Evolutionary conservation across 2,329 filamentous ascomycete species (phyloP), one percentile per base, ranked within the genome.

Genomic region (Aspergillus sp.): DNA sequence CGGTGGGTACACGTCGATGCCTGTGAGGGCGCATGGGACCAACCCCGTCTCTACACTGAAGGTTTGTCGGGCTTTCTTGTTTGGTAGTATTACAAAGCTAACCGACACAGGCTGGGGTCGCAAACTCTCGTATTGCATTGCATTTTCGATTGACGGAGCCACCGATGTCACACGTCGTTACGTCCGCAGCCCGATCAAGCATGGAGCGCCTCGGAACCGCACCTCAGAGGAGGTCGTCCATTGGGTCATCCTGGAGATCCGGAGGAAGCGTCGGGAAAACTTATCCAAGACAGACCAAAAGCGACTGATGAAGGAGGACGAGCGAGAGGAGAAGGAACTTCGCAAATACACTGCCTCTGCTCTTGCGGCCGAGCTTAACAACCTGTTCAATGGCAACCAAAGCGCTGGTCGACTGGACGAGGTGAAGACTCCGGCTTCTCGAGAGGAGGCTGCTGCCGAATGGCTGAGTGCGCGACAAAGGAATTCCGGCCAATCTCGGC

Each of bases 1-100:
- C 85, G 91, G 68, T 99, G 94, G 94, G 82, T 97, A n/a, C 93
- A 97, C 61, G 91, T 96, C 40, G 94, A 99, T 70, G 86, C 87
- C 32, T 96, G 93, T 66, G 94, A 97, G 70, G 93, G 93, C 67
- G 85, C 89, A 1, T 97, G 92, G 91, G 94, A 99, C 69, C 91
- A 93, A 65, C 94, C 94, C 47, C 82, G 89, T 43, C 81, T 97
- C 9, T 97, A 97, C 73, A 85, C 90, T 6, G 90, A 96, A 73
- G 93, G 82, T 43, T 50, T 45, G 51, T 45, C 47, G 14, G 13
- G 14, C 16, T 47, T 26, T 40, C 19, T 20, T 45, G 3, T 38
- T 9, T 5, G 1, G 17, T 16, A 8, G 16, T 20, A 30, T 41
- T 51, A 50, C 10, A n/a, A 45, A 16, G 45, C 49, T 45, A 52